Evolutionary conservation across 1,139 yeast genomes (phyloP).

Genomic region (Lodderomyces oxycetoniae): DNA sequence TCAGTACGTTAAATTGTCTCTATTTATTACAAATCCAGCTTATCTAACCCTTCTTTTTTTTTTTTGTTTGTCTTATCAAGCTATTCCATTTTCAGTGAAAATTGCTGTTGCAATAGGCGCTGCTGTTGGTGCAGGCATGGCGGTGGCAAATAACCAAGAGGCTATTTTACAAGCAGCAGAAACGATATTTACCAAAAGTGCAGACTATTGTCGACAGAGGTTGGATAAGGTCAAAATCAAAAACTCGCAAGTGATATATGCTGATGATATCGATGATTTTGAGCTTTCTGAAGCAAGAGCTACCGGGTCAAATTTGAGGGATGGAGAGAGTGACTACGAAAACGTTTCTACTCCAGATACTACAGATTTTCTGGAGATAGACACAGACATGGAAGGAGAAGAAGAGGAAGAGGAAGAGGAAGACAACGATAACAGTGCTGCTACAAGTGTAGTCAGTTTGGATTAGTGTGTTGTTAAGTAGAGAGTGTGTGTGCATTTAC

Average conservation of each 20-base stretch:
- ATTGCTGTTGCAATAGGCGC: conserved; percentile 39
- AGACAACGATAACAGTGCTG: conserved; percentile 5
- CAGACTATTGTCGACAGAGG: conserved; percentile 29
- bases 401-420: conserved; percentile 16
- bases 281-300: conserved; percentile 23
- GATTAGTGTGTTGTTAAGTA: conserved; percentile 5
- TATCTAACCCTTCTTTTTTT: too few species aligned
- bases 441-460: conserved; percentile 7
- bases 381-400: conserved; percentile 8
- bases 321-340: conserved; percentile 15
- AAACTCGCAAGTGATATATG: conserved; percentile 20
- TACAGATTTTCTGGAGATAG: conserved; percentile 11
- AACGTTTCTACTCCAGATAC: conserved; percentile 25
- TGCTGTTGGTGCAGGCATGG: conserved; percentile 36
- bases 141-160: conserved; percentile 32
- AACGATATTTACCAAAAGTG: conserved; percentile 30
- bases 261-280: conserved; percentile 25
- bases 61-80: too few species aligned
- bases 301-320: conserved; percentile 10
- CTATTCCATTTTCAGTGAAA: conserved; percentile 39
- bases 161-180: conserved; percentile 32
- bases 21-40: too few species aligned
- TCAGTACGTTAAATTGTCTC: too few species aligned
- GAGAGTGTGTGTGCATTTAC: conserved; percentile 1
- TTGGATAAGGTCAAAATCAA: conserved; percentile 20